Evolutionary conservation across 805 yeast species (phyloP).

Genomic region (Diddensiella transvaalensis): DNA sequence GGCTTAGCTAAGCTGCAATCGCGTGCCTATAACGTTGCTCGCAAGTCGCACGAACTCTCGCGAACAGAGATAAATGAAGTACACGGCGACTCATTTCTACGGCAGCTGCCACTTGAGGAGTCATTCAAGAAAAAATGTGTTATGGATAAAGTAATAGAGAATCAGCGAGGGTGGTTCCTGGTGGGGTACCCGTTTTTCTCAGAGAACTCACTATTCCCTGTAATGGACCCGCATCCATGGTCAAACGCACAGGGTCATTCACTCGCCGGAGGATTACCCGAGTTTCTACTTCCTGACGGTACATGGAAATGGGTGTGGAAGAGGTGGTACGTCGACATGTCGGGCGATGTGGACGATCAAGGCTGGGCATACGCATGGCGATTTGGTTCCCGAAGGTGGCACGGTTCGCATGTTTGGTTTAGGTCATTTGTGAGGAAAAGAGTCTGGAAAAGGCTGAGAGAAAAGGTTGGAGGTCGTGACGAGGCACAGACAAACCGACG

Average conservation of each 20-base stretch:
- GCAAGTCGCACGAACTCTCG: background rate
- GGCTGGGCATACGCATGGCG: slow-evolving; percentile 74
- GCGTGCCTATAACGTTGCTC: background rate
- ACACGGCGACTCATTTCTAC: background rate
- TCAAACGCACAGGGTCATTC: slow-evolving; percentile 30
- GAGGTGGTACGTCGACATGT: slow-evolving; percentile 71
- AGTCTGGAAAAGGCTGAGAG: slow-evolving; percentile 50
- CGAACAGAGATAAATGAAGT: background rate
- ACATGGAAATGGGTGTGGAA: slow-evolving; percentile 68
- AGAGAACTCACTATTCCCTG: slow-evolving; percentile 32
- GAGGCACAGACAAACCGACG: background rate
- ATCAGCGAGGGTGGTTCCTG: slow-evolving; percentile 40
- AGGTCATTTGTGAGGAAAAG: slow-evolving; percentile 66
- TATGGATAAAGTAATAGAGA: slow-evolving; percentile 36
- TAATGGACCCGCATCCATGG: slow-evolving; percentile 38
- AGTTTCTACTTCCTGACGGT: slow-evolving; percentile 49
- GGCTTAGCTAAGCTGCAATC: background rate
- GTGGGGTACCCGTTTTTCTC: slow-evolving; percentile 39
- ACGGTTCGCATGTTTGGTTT: slow-evolving; percentile 50
- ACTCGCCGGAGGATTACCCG: slow-evolving; percentile 30
- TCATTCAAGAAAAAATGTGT: slow-evolving; percentile 10
- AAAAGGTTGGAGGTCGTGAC: slow-evolving; percentile 7
- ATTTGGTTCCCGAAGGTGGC: slow-evolving; percentile 53
- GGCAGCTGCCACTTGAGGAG: background rate
- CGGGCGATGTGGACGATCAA: slow-evolving; percentile 68